Conservation (phyloP, 352 stramenopile genomes). For the Phytophthora hybrid region DNA sequence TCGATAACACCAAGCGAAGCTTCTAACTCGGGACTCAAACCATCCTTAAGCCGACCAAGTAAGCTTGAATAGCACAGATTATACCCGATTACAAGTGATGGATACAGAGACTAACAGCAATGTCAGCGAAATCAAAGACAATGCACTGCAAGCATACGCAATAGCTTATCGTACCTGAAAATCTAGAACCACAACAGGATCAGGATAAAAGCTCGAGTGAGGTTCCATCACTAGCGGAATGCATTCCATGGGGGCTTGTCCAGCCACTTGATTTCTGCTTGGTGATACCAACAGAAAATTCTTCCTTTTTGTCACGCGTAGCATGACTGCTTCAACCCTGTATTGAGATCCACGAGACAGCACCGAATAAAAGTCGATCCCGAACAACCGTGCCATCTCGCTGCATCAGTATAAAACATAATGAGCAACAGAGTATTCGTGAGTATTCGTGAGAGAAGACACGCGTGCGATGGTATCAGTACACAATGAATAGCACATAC, state of each 20-base stretch:
- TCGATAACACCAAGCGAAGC: conserved; percentile 68
- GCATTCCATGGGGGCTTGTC: conserved; percentile 92
- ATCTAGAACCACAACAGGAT: conserved; percentile 98
- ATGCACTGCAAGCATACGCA: not conserved
- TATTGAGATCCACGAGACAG: conserved; percentile 94
- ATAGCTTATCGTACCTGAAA: conserved; percentile 86
- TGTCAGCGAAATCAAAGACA: not conserved
- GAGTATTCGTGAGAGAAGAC: not conserved
- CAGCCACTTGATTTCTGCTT: conserved; percentile 82
- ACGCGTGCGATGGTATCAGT: not conserved
- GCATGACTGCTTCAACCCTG: conserved; percentile 93
- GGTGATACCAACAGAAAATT: conserved; percentile 91
- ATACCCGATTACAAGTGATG: conserved; percentile 99
- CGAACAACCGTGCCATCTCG: conserved; percentile 94
- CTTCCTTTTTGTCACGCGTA: conserved; percentile 90
- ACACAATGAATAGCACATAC: conserved; percentile 22
- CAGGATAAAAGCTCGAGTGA: conserved; percentile 95
- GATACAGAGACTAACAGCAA: conserved; percentile 95
- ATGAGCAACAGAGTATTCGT: conserved; percentile 2
- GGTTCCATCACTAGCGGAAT: conserved; percentile 97
- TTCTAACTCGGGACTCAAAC: conserved; percentile 75
- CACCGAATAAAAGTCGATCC: conserved; percentile 95
- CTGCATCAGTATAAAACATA: conserved; percentile 31
- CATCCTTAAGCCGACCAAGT: conserved; percentile 92
- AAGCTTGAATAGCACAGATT: conserved; percentile 99